These are phyloP conservation scores for Ilex asprella DNA, from an alignment of 257 asterid species.

Conservation along the genomic window DNA sequence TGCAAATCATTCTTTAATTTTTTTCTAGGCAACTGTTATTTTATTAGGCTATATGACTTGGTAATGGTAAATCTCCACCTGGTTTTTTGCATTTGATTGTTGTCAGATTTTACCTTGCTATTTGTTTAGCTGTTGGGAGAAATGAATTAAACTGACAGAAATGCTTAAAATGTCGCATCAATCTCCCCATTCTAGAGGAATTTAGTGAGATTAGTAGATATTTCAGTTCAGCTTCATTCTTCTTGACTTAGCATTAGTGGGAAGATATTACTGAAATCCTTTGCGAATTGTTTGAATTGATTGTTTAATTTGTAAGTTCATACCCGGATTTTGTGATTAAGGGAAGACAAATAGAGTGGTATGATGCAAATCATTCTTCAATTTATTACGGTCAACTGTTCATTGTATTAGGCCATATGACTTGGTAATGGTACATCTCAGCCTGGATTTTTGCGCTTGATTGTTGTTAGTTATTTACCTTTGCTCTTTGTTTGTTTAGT, in stretches of 20 bases:
- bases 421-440: not conserved
- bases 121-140: not conserved
- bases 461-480: constrained; percentile 1
- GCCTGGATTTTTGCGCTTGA: not conserved
- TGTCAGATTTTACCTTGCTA: not conserved
- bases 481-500: constrained; percentile 6
- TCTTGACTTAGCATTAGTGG: too few species aligned
- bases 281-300: too few species aligned
- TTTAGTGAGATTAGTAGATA: too few species aligned
- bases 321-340: constrained; percentile 19
- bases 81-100: not conserved
- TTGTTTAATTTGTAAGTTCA: too few species aligned
- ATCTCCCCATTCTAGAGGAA: too few species aligned
- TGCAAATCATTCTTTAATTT: constrained; percentile 2
- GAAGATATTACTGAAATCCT: too few species aligned
- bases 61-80: not conserved
- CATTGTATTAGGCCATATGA: constrained; percentile 1
- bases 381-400: not conserved
- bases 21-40: not conserved
- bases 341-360: constrained; percentile 88
- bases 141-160: too few species aligned
- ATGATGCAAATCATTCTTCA: constrained; percentile 16
- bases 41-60: constrained; percentile 5
- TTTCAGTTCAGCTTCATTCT: too few species aligned
- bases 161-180: too few species aligned